phyloP scores from a whole-genome alignment of 2,329 filamentous ascomycete species.

The Chaetomiaceae sp. region DNA sequence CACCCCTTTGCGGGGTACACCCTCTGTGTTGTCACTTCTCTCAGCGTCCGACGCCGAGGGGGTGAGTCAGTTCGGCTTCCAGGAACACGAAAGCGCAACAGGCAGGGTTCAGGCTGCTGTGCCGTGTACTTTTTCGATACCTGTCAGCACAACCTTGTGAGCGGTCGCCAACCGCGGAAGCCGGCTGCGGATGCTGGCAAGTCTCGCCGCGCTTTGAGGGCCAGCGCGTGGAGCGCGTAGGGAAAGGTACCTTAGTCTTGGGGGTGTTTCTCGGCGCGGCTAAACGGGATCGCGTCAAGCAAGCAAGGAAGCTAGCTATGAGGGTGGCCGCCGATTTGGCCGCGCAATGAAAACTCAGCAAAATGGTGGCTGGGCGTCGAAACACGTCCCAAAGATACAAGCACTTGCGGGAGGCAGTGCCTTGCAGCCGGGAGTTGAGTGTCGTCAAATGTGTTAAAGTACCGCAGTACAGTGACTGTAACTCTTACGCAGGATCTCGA shows the following conservation, averaged over 20 bases:
- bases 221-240: conserved; percentile 9
- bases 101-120: not conserved
- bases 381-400: too few species aligned
- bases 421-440: not conserved
- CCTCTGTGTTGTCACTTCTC: conserved; percentile 7
- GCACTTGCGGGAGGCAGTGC: not conserved
- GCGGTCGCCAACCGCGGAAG: conserved; percentile 2
- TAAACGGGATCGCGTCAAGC: conserved; percentile 26
- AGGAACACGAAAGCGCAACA: not conserved
- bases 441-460: not conserved
- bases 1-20: not conserved
- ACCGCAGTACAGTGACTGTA: too few species aligned
- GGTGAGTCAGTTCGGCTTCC: not conserved
- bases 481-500: too few species aligned
- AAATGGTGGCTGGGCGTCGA: conserved; percentile 19
- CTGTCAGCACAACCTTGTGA: not conserved
- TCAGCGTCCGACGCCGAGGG: not conserved
- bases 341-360: conserved; percentile 15
- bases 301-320: conserved; percentile 1
- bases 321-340: conserved; percentile 25
- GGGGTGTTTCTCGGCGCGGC: conserved; percentile 19
- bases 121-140: not conserved
- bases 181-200: conserved; percentile 12
- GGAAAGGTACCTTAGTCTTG: too few species aligned
- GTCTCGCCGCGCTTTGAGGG: conserved; percentile 17